These are phyloP conservation scores for Kazachstania psychrophila DNA, from an alignment of 805 yeast genomes.

Conservation along the genomic window DNA sequence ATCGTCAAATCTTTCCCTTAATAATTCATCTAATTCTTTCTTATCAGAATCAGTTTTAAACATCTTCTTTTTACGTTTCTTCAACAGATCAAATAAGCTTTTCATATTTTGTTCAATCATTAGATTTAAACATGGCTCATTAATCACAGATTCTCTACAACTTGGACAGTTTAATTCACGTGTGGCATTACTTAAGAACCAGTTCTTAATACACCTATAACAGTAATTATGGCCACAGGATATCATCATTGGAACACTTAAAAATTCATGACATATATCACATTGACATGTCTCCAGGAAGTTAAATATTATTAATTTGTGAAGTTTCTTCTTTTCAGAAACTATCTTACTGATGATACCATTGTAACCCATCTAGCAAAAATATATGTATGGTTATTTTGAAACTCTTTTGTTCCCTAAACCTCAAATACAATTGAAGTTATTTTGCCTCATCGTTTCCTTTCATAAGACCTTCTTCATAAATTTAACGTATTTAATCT, in stretches of 20 bases:
- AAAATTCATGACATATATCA: slow-evolving; percentile 58
- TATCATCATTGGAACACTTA: slow-evolving; percentile 55
- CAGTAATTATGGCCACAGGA: slow-evolving; percentile 72
- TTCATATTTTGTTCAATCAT: slow-evolving; percentile 40
- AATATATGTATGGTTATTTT: no score
- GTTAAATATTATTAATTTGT: neutral
- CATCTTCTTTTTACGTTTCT: slow-evolving; percentile 19
- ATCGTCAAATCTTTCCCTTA: slow-evolving; percentile 15
- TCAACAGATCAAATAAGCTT: slow-evolving; percentile 32
- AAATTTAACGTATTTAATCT: no score
- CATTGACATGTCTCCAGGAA: slow-evolving; percentile 29
- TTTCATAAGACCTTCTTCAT: no score
- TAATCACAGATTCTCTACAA: slow-evolving; percentile 44
- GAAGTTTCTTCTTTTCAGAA: slow-evolving; percentile 1
- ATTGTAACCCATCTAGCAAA: slow-evolving; percentile 4
- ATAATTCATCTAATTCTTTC: slow-evolving; percentile 6
- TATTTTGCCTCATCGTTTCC: no score
- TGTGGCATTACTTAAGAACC: slow-evolving; percentile 40
- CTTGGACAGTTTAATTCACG: slow-evolving; percentile 57
- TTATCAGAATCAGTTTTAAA: slow-evolving; percentile 12
- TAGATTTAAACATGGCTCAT: slow-evolving; percentile 46
- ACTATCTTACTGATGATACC: neutral
- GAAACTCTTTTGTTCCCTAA: no score
- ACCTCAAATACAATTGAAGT: no score
- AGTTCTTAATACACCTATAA: slow-evolving; percentile 51